Base-by-base conservation (phyloP, 768 basidiomycete genomes). In the Guyanaporus albipodus region DNA sequence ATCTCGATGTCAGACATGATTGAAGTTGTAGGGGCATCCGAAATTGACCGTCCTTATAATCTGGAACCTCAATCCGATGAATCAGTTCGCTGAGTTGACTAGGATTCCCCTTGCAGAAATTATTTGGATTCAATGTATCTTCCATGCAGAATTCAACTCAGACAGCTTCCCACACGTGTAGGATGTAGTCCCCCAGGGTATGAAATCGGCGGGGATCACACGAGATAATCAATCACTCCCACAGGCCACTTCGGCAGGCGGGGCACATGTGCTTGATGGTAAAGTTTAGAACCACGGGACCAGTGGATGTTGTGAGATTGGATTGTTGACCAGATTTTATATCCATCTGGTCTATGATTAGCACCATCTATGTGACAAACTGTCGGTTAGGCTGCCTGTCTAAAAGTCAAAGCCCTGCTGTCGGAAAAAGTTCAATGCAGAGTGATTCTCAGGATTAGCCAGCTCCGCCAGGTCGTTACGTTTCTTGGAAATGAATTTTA, bases 331-430 rank as follows among this genome's bases (percentile, higher is more conserved):
- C 17, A 8, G 22, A 15, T 8, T 32, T 22, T 10, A 23, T 8
- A 21, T 23, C 24, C 33, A 22, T 34, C 26, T 29, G 22, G 19
- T 34, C 26, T 29, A 23, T 22, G 31, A 31, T 8, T 31, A 19
- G 14, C 28, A 35, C 46, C 34, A 22, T 18, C 28, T 31, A 21
- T 43, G 32, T 9, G 27, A 27, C 21, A 42, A 35, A 23, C n/a
- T 41, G 24, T 29, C 33, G 14, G 26, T 37, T 35, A 11, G 17
- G 12, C 5, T 34, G 27, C 12, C 15, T 33, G 33, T 61, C 63
- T 73, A 95, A 62, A 96, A 98, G 48, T 97, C 94, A 61, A 97
- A 91, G 4, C 93, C 93, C 50, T 88, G 83, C 52, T 72, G 72
- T 38, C 90, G 76, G 73, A 97, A 99, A 31, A 74, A 58, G 36